A percentile compares a stretch with the other conserved stretches of the same genome.
Conservation (phyloP, 78 protist genomes). For the Dictyostelium intermedium region DNA sequence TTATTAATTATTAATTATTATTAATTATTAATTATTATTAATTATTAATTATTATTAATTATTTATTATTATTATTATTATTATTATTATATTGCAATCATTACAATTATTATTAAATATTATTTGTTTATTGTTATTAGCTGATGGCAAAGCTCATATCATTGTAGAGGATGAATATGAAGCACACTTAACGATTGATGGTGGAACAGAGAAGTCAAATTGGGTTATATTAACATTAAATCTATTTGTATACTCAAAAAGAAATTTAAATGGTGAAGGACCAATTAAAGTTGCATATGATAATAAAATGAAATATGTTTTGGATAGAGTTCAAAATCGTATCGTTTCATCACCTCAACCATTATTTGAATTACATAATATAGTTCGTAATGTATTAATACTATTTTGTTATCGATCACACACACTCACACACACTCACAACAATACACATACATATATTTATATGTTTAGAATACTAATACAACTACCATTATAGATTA, state of each 20-base stretch:
- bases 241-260: constrained; percentile 18
- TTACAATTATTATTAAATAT: background rate
- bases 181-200: constrained; percentile 28
- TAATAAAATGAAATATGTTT: background rate
- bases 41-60: background rate
- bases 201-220: constrained; percentile 41
- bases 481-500: background rate
- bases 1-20: background rate
- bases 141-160: constrained; percentile 48
- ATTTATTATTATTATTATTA: background rate
- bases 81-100: background rate
- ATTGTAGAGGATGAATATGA: constrained; percentile 34
- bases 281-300: constrained; percentile 58
- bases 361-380: constrained; percentile 58
- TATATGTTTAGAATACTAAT: too few relatives aligned
- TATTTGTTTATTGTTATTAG: background rate
- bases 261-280: constrained; percentile 24
- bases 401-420: background rate
- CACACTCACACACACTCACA: too few relatives aligned
- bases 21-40: background rate
- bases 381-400: constrained; percentile 40
- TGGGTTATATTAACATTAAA: constrained; percentile 39
- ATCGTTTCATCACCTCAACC: constrained; percentile 16
- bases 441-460: too few relatives aligned
- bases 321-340: constrained; percentile 51